These are phyloP conservation scores for Hypoxylon crocopeplum DNA, from an alignment of 495 filamentous ascomycete genomes.

Conservation along the genomic window DNA sequence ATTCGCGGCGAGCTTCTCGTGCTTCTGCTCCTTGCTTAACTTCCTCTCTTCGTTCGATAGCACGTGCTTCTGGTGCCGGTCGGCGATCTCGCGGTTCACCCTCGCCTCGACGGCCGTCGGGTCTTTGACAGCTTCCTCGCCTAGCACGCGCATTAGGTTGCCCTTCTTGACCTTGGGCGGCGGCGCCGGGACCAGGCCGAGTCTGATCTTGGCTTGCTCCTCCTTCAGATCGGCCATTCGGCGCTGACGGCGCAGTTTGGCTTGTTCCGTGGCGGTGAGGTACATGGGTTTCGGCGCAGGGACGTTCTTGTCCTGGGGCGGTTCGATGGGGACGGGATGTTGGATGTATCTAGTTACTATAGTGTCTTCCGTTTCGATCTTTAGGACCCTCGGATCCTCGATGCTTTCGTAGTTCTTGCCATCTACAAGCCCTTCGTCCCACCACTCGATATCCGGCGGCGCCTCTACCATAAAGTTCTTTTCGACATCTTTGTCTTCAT, in stretches of 20 bases:
- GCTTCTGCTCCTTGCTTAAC: slow-evolving; percentile 86
- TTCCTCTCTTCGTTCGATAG: slow-evolving; percentile 84
- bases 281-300: slow-evolving; percentile 88
- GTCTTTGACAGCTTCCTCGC: slow-evolving; percentile 96
- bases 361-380: slow-evolving; percentile 77
- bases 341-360: slow-evolving; percentile 91
- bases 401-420: slow-evolving; percentile 75
- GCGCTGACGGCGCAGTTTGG: slow-evolving; percentile 87
- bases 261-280: slow-evolving; percentile 87
- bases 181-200: slow-evolving; percentile 87
- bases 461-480: slow-evolving; percentile 85
- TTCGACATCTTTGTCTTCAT: slow-evolving; percentile 88
- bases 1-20: slow-evolving; percentile 82
- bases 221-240: slow-evolving; percentile 93
- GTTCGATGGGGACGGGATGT: slow-evolving; percentile 90
- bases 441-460: slow-evolving; percentile 95
- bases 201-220: slow-evolving; percentile 90
- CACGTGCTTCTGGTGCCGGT: slow-evolving; percentile 79
- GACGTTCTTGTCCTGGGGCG: slow-evolving; percentile 84
- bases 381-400: slow-evolving; percentile 67
- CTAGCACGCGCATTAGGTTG: slow-evolving; percentile 97
- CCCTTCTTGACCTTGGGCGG: slow-evolving; percentile 94
- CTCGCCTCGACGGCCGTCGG: slow-evolving; percentile 96
- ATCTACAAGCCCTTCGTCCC: slow-evolving; percentile 87
- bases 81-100: slow-evolving; percentile 88